These are phyloP conservation scores for Lachancea waltii DNA, from an alignment of 805 yeast species.

Conservation along the genomic window DNA sequence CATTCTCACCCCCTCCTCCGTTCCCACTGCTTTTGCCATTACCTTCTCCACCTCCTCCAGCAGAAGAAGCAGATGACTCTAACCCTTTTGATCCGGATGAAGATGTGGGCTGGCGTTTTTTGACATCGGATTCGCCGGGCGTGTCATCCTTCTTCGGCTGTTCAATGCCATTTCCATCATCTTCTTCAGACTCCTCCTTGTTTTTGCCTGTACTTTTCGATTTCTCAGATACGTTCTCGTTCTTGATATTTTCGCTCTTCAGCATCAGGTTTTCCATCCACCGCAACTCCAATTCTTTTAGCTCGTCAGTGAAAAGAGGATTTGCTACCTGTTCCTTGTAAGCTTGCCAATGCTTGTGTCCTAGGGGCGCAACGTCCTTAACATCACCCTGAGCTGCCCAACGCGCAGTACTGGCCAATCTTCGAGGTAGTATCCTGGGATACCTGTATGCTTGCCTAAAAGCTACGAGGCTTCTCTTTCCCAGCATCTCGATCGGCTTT, in stretches of 20 bases:
- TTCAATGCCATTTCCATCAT: conserved; percentile 11
- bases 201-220: conserved; percentile 14
- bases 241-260: conserved; percentile 7
- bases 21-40: conserved; percentile 9
- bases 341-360: conserved; percentile 14
- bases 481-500: conserved; percentile 8
- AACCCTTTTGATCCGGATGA: conserved; percentile 11
- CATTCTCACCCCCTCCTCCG: conserved; percentile 19
- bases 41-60: conserved; percentile 7
- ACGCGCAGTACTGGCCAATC: conserved; percentile 13
- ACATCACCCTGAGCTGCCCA: background rate
- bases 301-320: conserved; percentile 11
- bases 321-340: conserved; percentile 14
- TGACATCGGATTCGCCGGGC: conserved; percentile 1
- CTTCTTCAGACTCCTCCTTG: conserved; percentile 6
- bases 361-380: conserved; percentile 5
- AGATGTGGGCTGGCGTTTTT: conserved; percentile 15
- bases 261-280: conserved; percentile 14
- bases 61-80: background rate
- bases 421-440: background rate
- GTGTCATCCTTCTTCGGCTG: conserved; percentile 4
- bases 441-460: conserved; percentile 11
- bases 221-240: conserved; percentile 17
- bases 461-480: conserved; percentile 9
- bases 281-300: conserved; percentile 15